phyloP scores from a whole-genome alignment of 2,329 filamentous ascomycete genomes.

The Fusarium pseudonygamai region DNA sequence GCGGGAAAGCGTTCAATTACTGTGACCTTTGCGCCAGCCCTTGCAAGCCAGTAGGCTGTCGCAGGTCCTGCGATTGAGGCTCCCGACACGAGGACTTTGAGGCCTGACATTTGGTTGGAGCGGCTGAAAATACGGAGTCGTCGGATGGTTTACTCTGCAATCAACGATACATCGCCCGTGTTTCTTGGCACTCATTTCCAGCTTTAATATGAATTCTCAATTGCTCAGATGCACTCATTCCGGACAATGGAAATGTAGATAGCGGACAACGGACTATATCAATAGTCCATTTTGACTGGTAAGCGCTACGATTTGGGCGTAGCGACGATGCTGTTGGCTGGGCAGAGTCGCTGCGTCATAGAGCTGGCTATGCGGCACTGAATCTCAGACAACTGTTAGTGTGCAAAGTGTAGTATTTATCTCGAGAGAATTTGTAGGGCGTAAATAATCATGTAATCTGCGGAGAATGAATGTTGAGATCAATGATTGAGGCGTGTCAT shows the following conservation, averaged over 20 bases:
- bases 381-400: background rate
- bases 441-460: background rate
- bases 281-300: background rate
- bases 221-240: background rate
- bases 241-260: background rate
- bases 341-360: constrained; percentile 4
- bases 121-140: background rate
- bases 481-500: background rate
- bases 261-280: constrained; percentile 11
- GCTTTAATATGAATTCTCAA: background rate
- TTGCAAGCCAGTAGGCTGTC: constrained; percentile 44
- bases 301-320: background rate
- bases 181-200: background rate
- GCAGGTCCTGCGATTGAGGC: constrained; percentile 47
- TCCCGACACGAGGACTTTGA: constrained; percentile 44
- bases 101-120: constrained; percentile 22
- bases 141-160: background rate
- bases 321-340: background rate
- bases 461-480: background rate
- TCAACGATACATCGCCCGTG: too few species aligned
- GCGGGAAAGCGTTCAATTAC: constrained; percentile 52
- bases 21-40: constrained; percentile 46
- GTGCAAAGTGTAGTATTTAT: background rate
- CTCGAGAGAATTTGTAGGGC: too few species aligned
- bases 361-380: background rate